A percentile compares a stretch with the other conserved stretches of the same genome.
Evolutionary conservation across 208 protist genomes (phyloP).

Genomic region (Trypanosoma boissoni): DNA sequence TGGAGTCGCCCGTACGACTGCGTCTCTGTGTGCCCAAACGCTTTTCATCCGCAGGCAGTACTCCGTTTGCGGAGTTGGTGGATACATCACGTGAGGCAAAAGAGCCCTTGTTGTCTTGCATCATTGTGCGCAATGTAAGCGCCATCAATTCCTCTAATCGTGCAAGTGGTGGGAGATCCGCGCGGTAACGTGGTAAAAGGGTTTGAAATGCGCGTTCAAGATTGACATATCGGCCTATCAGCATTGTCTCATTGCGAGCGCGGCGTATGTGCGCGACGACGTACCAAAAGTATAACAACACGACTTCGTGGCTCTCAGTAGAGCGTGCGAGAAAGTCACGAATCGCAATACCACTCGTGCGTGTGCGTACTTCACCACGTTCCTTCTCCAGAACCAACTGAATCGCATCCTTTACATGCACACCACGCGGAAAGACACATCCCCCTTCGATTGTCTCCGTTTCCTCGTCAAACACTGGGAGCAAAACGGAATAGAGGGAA

Average conservation of each 20-base stretch:
- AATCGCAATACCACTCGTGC: conserved; percentile 49
- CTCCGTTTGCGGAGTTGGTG: not conserved
- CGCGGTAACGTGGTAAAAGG: conserved; percentile 36
- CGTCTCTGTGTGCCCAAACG: no score
- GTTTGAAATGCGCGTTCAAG: conserved; percentile 38
- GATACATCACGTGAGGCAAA: not conserved
- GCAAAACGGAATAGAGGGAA: conserved; percentile 35
- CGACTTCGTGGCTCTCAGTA: conserved; percentile 36
- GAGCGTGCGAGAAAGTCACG: conserved; percentile 39
- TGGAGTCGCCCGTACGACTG: no score
- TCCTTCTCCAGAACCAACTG: conserved; percentile 38
- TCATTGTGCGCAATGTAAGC: conserved; percentile 5
- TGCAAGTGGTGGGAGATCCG: conserved; percentile 19
- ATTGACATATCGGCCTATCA: conserved; percentile 45
- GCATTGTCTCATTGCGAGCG: conserved; percentile 33
- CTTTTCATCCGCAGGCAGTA: no score
- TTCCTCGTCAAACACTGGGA: conserved; percentile 27
- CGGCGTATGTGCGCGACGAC: conserved; percentile 48
- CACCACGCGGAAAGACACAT: conserved; percentile 15
- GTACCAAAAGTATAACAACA: conserved; percentile 66
- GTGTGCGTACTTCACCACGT: conserved; percentile 28
- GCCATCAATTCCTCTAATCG: conserved; percentile 21
- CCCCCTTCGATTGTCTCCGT: conserved; percentile 9
- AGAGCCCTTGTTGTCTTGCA: not conserved
- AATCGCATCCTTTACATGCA: conserved; percentile 33